A percentile compares a stretch with the other conserved stretches of the same genome.
phyloP scores from a whole-genome alignment of 2,329 filamentous ascomycete species.

The Phyllosticta citrichinensis region DNA sequence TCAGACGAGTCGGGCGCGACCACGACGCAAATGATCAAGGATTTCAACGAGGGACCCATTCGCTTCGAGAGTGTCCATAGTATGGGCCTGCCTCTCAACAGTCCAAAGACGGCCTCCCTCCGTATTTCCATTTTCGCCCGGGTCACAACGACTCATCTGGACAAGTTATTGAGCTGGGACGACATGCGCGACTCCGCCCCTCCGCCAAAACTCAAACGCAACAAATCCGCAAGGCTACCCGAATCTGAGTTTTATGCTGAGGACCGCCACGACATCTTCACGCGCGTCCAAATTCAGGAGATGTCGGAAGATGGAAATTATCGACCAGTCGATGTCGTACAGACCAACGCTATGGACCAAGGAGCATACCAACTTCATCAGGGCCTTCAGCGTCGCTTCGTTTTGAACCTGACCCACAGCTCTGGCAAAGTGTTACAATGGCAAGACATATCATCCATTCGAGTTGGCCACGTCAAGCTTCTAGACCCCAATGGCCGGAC shows the following conservation, averaged over 20 bases:
- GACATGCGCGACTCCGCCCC: constrained; percentile 77
- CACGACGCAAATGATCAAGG: constrained; percentile 86
- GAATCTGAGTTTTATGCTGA: constrained; percentile 90
- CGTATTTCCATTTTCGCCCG: constrained; percentile 86
- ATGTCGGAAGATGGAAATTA: constrained; percentile 88
- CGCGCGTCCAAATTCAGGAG: constrained; percentile 79
- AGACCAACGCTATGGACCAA: constrained; percentile 71
- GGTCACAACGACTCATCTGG: constrained; percentile 86
- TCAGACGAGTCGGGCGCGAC: constrained; percentile 79
- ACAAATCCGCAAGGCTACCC: constrained; percentile 59
- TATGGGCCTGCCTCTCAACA: constrained; percentile 82
- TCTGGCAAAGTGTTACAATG: constrained; percentile 82
- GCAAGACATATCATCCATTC: constrained; percentile 68
- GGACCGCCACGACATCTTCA: constrained; percentile 88
- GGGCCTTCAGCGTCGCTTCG: constrained; percentile 78
- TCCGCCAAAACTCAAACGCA: constrained; percentile 46
- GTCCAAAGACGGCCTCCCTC: constrained; percentile 62
- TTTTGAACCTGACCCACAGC: constrained; percentile 81
- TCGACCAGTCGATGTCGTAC: constrained; percentile 82
- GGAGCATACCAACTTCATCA: constrained; percentile 94
- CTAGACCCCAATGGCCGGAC: constrained; percentile 79
- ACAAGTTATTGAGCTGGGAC: constrained; percentile 97
- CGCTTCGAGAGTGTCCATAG: constrained; percentile 97
- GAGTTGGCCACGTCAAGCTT: constrained; percentile 71
- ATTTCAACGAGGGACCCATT: constrained; percentile 86